These are phyloP conservation scores for Polygonum maritimum DNA, from an alignment of 148 eudicot genomes.

Conservation along the genomic window DNA sequence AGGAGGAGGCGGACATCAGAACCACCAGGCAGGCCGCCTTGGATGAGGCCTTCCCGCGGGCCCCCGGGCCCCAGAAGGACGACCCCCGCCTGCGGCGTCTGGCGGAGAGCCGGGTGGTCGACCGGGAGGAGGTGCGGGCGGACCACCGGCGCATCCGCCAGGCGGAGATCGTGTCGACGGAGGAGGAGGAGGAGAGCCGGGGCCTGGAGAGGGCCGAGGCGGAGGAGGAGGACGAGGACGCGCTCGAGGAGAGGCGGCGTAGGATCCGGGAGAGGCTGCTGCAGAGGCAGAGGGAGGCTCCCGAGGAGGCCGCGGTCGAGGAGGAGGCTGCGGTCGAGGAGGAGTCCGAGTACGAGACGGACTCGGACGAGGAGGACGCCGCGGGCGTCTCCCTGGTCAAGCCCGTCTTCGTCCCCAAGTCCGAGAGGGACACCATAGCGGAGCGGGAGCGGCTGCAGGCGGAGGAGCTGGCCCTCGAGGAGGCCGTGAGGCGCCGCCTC, in stretches of 20 bases:
- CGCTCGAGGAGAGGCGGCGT: slow-evolving; percentile 54
- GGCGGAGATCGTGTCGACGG: slow-evolving; percentile 62
- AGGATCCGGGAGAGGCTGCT: slow-evolving; percentile 45
- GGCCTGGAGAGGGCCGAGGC: slow-evolving; percentile 30
- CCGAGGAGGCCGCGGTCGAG: slow-evolving; percentile 32
- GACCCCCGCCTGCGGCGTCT: slow-evolving; percentile 72
- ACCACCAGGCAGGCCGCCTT: slow-evolving; percentile 31
- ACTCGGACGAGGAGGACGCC: slow-evolving; percentile 48
- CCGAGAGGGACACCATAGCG: slow-evolving; percentile 62
- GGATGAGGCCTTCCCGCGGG: slow-evolving; percentile 48
- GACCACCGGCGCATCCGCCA: slow-evolving; percentile 64
- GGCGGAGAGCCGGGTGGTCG: slow-evolving; percentile 36
- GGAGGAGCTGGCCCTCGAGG: slow-evolving; percentile 51
- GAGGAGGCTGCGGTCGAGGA: slow-evolving; percentile 39
- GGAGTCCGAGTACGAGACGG: slow-evolving; percentile 68
- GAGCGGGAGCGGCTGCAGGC: slow-evolving; percentile 58
- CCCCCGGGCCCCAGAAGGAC: slow-evolving; percentile 17
- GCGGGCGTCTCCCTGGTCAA: slow-evolving; percentile 40
- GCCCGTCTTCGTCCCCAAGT: slow-evolving; percentile 68
- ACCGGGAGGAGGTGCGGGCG: slow-evolving; percentile 51
- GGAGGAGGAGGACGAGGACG: slow-evolving; percentile 68
- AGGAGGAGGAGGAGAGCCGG: slow-evolving; percentile 54
- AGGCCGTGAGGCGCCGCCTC: slow-evolving; percentile 34
- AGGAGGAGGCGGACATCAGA: slow-evolving; percentile 47
- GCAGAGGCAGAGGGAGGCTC: slow-evolving; percentile 33